phyloP scores from a whole-genome alignment of 768 basidiomycete species.

The Phlebiopsis gigantea region DNA sequence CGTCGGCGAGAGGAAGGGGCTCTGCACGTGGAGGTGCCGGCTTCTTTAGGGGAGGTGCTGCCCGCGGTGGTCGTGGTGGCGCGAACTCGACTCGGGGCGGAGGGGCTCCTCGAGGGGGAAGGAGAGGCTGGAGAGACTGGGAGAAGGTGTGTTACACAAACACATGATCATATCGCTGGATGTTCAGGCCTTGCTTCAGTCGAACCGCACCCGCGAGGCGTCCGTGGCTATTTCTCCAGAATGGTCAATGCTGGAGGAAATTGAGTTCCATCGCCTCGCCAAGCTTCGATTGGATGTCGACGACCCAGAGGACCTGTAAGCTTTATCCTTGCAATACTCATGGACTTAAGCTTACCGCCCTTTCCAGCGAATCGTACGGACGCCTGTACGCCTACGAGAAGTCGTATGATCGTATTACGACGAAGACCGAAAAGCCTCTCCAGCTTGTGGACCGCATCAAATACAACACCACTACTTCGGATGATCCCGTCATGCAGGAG shows the following conservation, averaged over 20 bases:
- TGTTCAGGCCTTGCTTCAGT: no score
- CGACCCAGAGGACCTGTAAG: constrained; percentile 85
- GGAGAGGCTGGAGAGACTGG: constrained; percentile 89
- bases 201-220: constrained; percentile 81
- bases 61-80: constrained; percentile 37
- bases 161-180: no score
- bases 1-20: constrained; percentile 50
- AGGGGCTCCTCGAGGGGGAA: constrained; percentile 45
- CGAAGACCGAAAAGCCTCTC: constrained; percentile 86
- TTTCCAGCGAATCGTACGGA: constrained; percentile 73
- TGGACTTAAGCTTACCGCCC: constrained; percentile 2
- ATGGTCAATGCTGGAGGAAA: constrained; percentile 96
- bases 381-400: constrained; percentile 92
- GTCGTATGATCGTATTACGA: constrained; percentile 90
- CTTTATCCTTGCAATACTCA: constrained; percentile 9
- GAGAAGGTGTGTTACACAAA: constrained; percentile 58
- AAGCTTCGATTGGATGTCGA: constrained; percentile 95
- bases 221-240: constrained; percentile 88
- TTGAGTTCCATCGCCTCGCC: constrained; percentile 88
- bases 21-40: constrained; percentile 30
- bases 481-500: constrained; percentile 95
- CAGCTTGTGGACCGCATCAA: constrained; percentile 92
- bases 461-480: constrained; percentile 96
- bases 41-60: constrained; percentile 38
- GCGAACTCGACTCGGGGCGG: constrained; percentile 37